Conservation (phyloP, 129 eudicot species). For the Lonicera japonica region DNA sequence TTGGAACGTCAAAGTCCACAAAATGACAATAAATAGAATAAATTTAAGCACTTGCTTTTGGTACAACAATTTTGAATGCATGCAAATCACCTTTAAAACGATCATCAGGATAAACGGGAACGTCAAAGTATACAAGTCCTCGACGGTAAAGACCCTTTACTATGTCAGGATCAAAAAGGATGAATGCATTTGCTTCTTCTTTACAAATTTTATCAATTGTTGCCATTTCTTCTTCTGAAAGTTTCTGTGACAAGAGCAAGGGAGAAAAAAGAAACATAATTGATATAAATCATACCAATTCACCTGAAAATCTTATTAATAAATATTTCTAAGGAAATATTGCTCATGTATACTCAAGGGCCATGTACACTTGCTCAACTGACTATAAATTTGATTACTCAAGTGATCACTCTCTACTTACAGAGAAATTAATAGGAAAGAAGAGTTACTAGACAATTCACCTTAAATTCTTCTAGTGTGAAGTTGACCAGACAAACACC, state of each 20-base stretch:
- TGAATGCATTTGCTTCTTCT: conserved; percentile 89
- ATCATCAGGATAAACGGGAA: conserved; percentile 89
- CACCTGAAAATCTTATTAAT: not conserved
- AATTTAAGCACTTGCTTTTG: not conserved
- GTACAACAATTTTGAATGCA: not conserved
- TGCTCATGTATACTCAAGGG: conserved; percentile 2
- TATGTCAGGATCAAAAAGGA: conserved; percentile 81
- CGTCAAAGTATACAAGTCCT: conserved; percentile 88
- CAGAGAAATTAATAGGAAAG: not conserved
- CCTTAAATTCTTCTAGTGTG: conserved; percentile 96
- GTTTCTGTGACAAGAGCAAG: conserved; percentile 52
- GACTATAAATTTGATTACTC: not conserved
- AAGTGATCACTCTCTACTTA: conserved; percentile 1
- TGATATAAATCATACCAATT: conserved; percentile 4
- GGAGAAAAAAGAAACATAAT: conserved; percentile 4
- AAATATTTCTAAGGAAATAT: not conserved
- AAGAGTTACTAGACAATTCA: conserved; percentile 22
- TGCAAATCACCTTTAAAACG: conserved; percentile 71
- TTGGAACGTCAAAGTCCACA: not conserved
- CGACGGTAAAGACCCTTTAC: conserved; percentile 84
- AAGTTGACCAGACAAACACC: conserved; percentile 96
- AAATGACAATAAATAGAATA: not conserved
- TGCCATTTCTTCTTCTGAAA: conserved; percentile 93
- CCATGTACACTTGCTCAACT: conserved; percentile 1
- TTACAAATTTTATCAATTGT: conserved; percentile 94